phyloP scores from a whole-genome alignment of 78 protist species.

The Cavenderia fasciculata region DNA sequence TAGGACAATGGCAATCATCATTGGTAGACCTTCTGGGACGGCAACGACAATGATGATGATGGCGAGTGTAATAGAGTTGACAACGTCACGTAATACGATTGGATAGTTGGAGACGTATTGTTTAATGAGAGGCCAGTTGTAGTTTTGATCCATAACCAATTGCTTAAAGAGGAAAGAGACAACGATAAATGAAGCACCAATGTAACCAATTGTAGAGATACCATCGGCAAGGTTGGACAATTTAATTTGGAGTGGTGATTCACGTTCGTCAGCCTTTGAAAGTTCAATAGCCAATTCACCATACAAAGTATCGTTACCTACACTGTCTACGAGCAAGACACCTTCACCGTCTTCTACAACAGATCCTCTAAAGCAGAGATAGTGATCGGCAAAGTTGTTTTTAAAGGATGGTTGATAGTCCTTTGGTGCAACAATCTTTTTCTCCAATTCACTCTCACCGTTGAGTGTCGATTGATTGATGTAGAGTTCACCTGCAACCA shows the following conservation, averaged over 20 bases:
- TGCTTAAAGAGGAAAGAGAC: conserved; percentile 84
- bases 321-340: conserved; percentile 56
- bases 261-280: conserved; percentile 76
- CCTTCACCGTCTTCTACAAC: conserved; percentile 78
- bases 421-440: conserved; percentile 68
- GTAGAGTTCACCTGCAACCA: conserved; percentile 74
- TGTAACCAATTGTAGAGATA: conserved; percentile 78
- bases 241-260: conserved; percentile 82
- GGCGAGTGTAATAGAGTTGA: conserved; percentile 80
- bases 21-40: conserved; percentile 85
- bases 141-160: conserved; percentile 74
- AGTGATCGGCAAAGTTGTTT: conserved; percentile 63
- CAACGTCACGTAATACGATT: conserved; percentile 77
- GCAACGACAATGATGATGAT: conserved; percentile 87
- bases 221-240: conserved; percentile 73
- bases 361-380: conserved; percentile 76
- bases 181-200: conserved; percentile 81
- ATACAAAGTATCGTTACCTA: conserved; percentile 73
- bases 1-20: conserved; percentile 86
- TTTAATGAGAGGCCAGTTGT: conserved; percentile 26
- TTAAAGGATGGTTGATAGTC: conserved; percentile 16
- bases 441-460: conserved; percentile 77
- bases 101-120: conserved; percentile 58
- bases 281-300: conserved; percentile 77
- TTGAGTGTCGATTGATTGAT: conserved; percentile 78